Base-by-base conservation (phyloP, 2,329 filamentous ascomycete genomes). In the Exophiala sideris region DNA sequence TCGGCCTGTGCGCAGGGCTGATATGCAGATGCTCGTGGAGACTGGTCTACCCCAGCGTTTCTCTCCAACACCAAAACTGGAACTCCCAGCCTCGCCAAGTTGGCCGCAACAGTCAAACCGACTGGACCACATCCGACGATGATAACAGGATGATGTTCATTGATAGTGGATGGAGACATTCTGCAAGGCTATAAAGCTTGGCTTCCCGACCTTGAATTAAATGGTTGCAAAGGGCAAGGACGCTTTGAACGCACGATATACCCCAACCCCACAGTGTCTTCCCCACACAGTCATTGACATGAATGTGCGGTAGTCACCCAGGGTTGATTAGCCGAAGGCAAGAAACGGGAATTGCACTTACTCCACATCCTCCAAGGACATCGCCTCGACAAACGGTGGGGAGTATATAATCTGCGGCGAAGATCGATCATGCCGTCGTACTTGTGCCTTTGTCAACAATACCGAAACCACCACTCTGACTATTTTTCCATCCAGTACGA, bases 1-100 rank as follows among this genome's bases (percentile, higher is more conserved):
- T 60, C 57, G 36, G 54, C 55, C 34, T 58, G 58, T 9, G 56
- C 58, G 44, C 55, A 58, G 24, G 58, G 58, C 20, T 56, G 60
- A 49, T 65, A 57, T 10, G 50, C 50, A 5, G 57, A 51, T 11
- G 57, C 57, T 8, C 57, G 57, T 18, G 57, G 57, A 32, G 54
- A 57, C 20, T 60, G 48, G 46, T 60, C 57, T 20, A 59, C 50
- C 42, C 54, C 38, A 39, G 54, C 47, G 16, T 48, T 50, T 46
- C 57, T 50, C 42, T 59, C 57, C 9, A 59, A 50, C 3, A 59
- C 47, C 16, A 59, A 40, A n/a, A 57, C 54, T 14, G 35, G 40
- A n/a, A 57, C 48, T 42, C 54, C 54, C 10, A 55, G 44, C 45
- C 48, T 54, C 14, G 57, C 57, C 7, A 60, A 45, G 39, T 60